phyloP scores from a whole-genome alignment of 768 basidiomycete species.

The Lyophyllum atratum region DNA sequence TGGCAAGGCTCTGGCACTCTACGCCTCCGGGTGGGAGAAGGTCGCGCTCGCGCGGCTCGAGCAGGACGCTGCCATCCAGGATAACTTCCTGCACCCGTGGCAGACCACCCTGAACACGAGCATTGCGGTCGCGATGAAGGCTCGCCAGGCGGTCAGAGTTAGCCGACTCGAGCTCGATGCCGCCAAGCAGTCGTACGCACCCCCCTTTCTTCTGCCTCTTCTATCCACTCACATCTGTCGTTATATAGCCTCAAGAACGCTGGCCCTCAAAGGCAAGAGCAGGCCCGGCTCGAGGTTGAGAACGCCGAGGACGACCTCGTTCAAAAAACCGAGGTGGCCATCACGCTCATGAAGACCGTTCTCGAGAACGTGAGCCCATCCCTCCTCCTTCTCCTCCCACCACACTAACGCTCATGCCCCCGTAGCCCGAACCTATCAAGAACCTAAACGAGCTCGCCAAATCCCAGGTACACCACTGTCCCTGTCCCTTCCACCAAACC shows the following conservation, averaged over 20 bases:
- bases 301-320: conserved; percentile 96
- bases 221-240: not conserved
- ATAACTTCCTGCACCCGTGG: conserved; percentile 79
- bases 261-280: conserved; percentile 78
- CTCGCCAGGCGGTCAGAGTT: conserved; percentile 76
- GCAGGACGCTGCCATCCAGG: conserved; percentile 74
- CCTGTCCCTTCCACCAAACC: not conserved
- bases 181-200: conserved; percentile 75
- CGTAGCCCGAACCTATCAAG: conserved; percentile 92
- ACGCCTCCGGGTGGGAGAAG: conserved; percentile 84
- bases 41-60: conserved; percentile 73
- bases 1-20: conserved; percentile 74
- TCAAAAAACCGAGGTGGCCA: conserved; percentile 96
- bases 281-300: conserved; percentile 89
- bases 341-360: conserved; percentile 97
- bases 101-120: conserved; percentile 83
- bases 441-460: conserved; percentile 91
- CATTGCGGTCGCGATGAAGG: conserved; percentile 90
- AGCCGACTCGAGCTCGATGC: conserved; percentile 89
- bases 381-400: conserved; percentile 1
- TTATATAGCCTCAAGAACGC: conserved; percentile 74
- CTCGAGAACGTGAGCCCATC: conserved; percentile 84
- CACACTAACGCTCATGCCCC: not conserved
- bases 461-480: conserved; percentile 61
- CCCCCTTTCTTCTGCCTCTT: not conserved